phyloP scores from a whole-genome alignment of 1,284 basidiomycete genomes.

The Phellinidium pouzarii region DNA sequence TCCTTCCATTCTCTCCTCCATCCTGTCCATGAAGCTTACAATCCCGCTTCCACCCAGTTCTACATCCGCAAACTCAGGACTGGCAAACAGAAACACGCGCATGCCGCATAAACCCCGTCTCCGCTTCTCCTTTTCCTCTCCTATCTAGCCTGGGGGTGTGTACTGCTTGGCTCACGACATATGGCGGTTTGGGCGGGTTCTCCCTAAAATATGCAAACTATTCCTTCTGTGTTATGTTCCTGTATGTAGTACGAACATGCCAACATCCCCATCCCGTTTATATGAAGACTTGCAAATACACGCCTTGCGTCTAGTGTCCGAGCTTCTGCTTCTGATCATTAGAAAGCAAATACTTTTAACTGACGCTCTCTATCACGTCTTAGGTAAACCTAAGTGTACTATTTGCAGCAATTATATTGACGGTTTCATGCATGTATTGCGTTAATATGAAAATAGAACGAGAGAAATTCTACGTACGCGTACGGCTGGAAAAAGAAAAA shows the following conservation, averaged over 20 bases:
- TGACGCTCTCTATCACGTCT: no score
- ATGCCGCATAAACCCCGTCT: constrained; percentile 34
- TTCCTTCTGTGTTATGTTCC: constrained; percentile 5
- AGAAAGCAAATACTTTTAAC: no score
- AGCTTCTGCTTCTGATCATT: neutral
- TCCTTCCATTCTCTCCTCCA: constrained; percentile 20
- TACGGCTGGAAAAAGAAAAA: neutral
- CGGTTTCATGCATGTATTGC: neutral
- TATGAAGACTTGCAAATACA: constrained; percentile 3
- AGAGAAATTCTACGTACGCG: neutral
- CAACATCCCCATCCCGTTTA: neutral
- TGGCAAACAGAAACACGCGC: constrained; percentile 90
- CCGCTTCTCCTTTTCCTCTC: neutral
- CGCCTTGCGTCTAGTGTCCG: no score
- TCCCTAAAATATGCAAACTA: constrained; percentile 10
- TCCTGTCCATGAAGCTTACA: constrained; percentile 27
- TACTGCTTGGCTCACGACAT: neutral
- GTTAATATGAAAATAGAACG: neutral
- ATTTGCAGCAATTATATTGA: no score
- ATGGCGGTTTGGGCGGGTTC: neutral
- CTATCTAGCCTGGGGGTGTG: neutral
- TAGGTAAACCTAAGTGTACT: no score
- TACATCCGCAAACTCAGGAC: constrained; percentile 89
- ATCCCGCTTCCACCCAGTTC: constrained; percentile 92
- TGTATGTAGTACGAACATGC: constrained; percentile 14